phyloP scores from a whole-genome alignment of 2,329 filamentous ascomycete species.

The Penicillium sp. region DNA sequence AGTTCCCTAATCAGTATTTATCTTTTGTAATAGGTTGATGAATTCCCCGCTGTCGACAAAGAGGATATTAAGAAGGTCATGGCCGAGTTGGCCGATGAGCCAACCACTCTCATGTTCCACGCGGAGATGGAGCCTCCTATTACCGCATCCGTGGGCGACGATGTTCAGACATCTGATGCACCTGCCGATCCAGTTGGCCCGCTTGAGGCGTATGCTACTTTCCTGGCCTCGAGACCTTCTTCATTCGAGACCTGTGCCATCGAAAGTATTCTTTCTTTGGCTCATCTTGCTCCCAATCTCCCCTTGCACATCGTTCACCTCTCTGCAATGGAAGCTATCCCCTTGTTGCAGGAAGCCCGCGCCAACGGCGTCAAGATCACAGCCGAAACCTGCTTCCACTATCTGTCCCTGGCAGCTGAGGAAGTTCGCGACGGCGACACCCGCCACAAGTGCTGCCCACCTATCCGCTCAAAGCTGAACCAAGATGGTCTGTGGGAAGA shows the following conservation, averaged over 20 bases:
- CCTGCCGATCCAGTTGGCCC: conserved; percentile 63
- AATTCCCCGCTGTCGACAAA: conserved; percentile 84
- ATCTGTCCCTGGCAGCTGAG: conserved; percentile 75
- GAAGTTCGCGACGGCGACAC: conserved; percentile 76
- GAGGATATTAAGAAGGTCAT: conserved; percentile 72
- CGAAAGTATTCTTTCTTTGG: conserved; percentile 72
- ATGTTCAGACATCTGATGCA: conserved; percentile 59
- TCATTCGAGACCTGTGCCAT: conserved; percentile 87
- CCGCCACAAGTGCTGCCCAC: conserved; percentile 88
- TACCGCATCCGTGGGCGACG: conserved; percentile 67
- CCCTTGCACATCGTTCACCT: conserved; percentile 90
- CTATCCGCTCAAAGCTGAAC: conserved; percentile 72
- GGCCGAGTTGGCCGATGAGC: conserved; percentile 64
- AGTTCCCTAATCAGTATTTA: conserved; percentile 11
- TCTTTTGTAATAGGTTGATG: conserved; percentile 59
- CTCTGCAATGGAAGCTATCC: conserved; percentile 79
- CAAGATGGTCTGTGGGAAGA: conserved; percentile 83
- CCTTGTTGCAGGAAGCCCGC: conserved; percentile 66
- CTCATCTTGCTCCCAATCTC: conserved; percentile 68
- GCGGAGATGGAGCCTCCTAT: conserved; percentile 96
- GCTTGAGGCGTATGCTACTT: conserved; percentile 73
- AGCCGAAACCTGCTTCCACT: conserved; percentile 93
- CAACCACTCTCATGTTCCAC: conserved; percentile 97
- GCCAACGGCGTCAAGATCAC: conserved; percentile 71
- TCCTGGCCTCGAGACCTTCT: conserved; percentile 80